A percentile compares a stretch with the other conserved stretches of the same genome.
Evolutionary conservation across 805 yeast species (phyloP).

Genomic region (Ogataea trehalophila): DNA sequence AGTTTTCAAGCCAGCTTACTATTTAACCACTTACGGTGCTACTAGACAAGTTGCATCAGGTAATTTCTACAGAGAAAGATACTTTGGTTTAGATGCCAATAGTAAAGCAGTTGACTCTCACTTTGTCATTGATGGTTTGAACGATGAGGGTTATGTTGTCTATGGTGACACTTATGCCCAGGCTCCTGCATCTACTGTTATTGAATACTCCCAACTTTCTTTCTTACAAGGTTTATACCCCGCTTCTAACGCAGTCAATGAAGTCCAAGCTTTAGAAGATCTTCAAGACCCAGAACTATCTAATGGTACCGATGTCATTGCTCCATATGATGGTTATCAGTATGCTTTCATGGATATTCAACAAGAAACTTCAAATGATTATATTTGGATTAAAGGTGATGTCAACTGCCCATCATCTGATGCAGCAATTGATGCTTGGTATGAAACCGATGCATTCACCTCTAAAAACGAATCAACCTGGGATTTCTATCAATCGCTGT

Average conservation of each 20-base stretch:
- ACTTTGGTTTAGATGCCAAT: conserved; percentile 32
- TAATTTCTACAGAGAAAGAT: conserved; percentile 37
- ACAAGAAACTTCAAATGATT: conserved; percentile 31
- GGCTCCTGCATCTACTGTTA: conserved; percentile 33
- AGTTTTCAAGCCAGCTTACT: conserved; percentile 39
- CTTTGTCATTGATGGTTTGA: conserved; percentile 28
- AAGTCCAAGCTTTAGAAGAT: conserved; percentile 21
- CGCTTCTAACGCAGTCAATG: conserved; percentile 30
- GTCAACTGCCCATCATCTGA: conserved; percentile 36
- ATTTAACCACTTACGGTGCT: conserved; percentile 42
- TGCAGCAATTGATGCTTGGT: conserved; percentile 29
- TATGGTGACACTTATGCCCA: conserved; percentile 35
- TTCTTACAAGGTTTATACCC: conserved; percentile 47
- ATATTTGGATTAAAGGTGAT: conserved; percentile 40
- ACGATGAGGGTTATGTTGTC: conserved; percentile 32
- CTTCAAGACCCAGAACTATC: conserved; percentile 29
- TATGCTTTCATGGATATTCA: conserved; percentile 37
- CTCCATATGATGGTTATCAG: conserved; percentile 42
- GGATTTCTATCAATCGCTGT: conserved; percentile 35
- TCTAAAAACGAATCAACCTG: conserved; percentile 32
- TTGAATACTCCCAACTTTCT: conserved; percentile 37
- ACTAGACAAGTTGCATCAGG: conserved; percentile 35
- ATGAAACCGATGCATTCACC: conserved; percentile 28
- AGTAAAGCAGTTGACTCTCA: conserved; percentile 23
- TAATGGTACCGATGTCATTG: conserved; percentile 35